Evolutionary conservation across 345 rosid genomes (phyloP), one percentile per base, ranked within the genome.

Genomic region (Ricinus communis): DNA sequence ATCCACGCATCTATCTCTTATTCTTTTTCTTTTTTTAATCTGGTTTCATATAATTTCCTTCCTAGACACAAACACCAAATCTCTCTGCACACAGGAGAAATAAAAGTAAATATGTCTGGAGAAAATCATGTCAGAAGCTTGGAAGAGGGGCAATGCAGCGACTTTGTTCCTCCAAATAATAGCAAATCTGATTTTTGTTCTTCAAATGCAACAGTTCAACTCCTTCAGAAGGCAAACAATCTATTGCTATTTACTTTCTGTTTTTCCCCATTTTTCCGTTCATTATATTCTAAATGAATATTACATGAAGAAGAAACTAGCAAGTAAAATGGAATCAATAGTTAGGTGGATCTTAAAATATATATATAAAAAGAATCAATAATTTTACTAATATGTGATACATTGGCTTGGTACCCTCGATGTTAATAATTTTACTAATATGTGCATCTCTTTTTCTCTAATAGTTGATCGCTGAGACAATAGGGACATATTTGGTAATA

Each of bases 401-500:
- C 38, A 33, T 33, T n/a, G n/a, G n/a, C n/a, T n/a, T n/a, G n/a
- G n/a, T n/a, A n/a, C n/a, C n/a, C n/a, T n/a, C n/a, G n/a, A n/a
- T n/a, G n/a, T n/a, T 50, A 0, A 19, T 13, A 11, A 19, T 4
- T 5, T 30, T 10, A 0, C 4, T 4, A 10, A 30, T 8, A 5
- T 5, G n/a, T 9, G 12, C 10, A 0, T 51, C 9, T 52, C 38
- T 38, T 22, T 5, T 9, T 57, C 1, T 16, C 8, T 33, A 33
- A 57, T 59, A 76, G 79, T 2, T 71, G 31, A 63, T 71, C 7
- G 80, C 80, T 1, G 75, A 76, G 80, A 18, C 52, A n/a, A 16
- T 76, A 5, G 80, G 80, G 33, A 71, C 80, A 16, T 76, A 71
- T 33, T 43, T 76, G 27, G 38, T 76, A 16, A 66, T 76, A 36